A percentile compares a stretch with the other conserved stretches of the same genome.
Evolutionary conservation across 192 early-diverging fungal species (phyloP).

Genomic region (Coemansia sp.): DNA sequence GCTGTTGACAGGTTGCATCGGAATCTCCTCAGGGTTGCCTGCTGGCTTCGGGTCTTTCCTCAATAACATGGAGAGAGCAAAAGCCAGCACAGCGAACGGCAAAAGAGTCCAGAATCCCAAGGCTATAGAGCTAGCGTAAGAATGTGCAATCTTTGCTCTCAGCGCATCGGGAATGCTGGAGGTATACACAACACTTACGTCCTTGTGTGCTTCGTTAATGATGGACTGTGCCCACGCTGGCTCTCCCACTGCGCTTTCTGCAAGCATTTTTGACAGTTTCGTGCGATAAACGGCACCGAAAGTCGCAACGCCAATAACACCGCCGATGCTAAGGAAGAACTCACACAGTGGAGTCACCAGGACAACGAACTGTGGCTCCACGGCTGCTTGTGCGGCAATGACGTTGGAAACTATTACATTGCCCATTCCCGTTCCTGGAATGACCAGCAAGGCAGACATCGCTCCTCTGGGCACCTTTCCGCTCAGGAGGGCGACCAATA

Average conservation of each 20-base stretch:
- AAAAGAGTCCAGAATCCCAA: constrained; percentile 56
- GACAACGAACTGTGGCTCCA: constrained; percentile 62
- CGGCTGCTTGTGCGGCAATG: constrained; percentile 72
- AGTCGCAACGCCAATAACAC: constrained; percentile 65
- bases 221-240: constrained; percentile 44
- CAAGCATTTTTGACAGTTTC: constrained; percentile 53
- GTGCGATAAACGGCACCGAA: constrained; percentile 68
- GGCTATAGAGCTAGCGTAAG: constrained; percentile 60
- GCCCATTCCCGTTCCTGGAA: constrained; percentile 78
- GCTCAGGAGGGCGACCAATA: constrained; percentile 61
- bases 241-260: constrained; percentile 10
- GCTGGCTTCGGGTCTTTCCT: constrained; percentile 16
- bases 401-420: constrained; percentile 72
- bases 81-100: constrained; percentile 55
- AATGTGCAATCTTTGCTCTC: constrained; percentile 44
- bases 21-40: constrained; percentile 7
- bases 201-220: constrained; percentile 57
- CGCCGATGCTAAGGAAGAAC: constrained; percentile 72
- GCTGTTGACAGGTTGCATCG: constrained; percentile 3
- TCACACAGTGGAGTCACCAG: constrained; percentile 68
- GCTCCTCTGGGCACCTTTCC: constrained; percentile 48
- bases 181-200: constrained; percentile 45
- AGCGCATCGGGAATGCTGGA: constrained; percentile 36
- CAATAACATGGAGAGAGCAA: constrained; percentile 55
- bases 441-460: constrained; percentile 64